phyloP scores from a whole-genome alignment of 1,284 basidiomycete genomes.

The Boletus semigastroideus region DNA sequence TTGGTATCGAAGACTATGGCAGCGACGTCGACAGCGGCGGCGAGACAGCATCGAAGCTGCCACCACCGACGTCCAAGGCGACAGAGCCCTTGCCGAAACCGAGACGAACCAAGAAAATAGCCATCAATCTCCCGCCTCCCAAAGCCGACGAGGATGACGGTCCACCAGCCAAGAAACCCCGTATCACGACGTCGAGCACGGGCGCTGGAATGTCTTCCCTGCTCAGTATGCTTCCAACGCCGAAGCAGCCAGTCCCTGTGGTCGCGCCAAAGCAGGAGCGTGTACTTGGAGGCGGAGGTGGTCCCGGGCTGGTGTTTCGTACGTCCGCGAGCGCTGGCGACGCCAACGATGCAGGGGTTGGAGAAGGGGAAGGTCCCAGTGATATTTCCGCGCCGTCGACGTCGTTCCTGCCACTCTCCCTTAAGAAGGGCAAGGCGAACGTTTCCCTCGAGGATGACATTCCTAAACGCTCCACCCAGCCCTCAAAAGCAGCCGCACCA shows the following conservation, averaged over 20 bases:
- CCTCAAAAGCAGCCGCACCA: constrained; percentile 31
- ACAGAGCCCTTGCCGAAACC: constrained; percentile 16
- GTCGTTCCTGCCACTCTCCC: constrained; percentile 56
- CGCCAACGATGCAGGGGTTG: constrained; percentile 14
- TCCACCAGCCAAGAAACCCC: constrained; percentile 59
- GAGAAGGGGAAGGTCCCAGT: constrained; percentile 2
- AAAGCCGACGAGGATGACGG: constrained; percentile 44
- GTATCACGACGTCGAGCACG: constrained; percentile 39
- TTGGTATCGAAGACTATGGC: constrained; percentile 71
- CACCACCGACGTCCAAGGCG: constrained; percentile 32
- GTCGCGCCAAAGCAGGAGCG: constrained; percentile 38
- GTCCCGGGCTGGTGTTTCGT: constrained; percentile 58
- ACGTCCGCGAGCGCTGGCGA: constrained; percentile 19
- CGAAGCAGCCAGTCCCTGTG: constrained; percentile 51
- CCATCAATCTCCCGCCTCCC: constrained; percentile 56
- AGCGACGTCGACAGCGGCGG: constrained; percentile 61
- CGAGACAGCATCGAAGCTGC: constrained; percentile 37
- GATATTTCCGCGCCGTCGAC: constrained; percentile 18
- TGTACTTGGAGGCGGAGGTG: constrained; percentile 63
- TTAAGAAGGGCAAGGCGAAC: constrained; percentile 59
- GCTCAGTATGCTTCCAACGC: constrained; percentile 72
- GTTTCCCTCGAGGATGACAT: constrained; percentile 56
- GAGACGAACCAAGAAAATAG: constrained; percentile 64
- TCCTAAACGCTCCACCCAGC: constrained; percentile 25
- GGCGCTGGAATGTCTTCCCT: constrained; percentile 66